Base-by-base conservation (phyloP, 225 moss, liverwort and hornwort genomes). In the Physcomitrellopsis africana region DNA sequence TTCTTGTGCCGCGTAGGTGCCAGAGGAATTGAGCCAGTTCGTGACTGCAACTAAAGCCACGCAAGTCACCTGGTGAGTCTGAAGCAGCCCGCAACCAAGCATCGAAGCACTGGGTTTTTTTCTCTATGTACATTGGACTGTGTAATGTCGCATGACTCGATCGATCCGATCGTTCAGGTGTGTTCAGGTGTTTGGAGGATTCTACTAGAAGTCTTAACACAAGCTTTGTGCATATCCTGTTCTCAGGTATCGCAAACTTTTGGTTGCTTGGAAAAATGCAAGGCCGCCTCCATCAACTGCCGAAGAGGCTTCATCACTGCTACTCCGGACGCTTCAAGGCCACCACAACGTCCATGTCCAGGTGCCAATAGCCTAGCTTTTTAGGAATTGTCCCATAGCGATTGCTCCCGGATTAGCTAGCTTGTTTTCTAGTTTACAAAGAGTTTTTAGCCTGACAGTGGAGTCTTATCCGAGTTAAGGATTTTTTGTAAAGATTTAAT, bases 261-360 rank as follows among this genome's bases (percentile, higher is more conserved):
- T 87, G 48, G 80, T 63, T 76, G 89, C 87, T 56, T 90, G 89
- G 89, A 90, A 87, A 78, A 78, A 62, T 27, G 84, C 85, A 52
- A 77, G 76, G 10, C 87, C 85, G 18, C 75, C 82, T 41, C 89
- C 89, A 44, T 70, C 82, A 55, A 81, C 64, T 72, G 84, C 79
- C 3, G 84, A 67, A 43, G 85, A 87, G 68, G 89, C 89, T 56
- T 87, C 89, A 3, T 65, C 75, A 60, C 67, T 90, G 69, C 62
- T 90, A 51, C 78, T 77, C 11, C 81, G 9, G 54, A 75, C 89
- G 16, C 82, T 90, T 63, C 87, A 87, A 82, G 84, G 87, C 3
- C 87, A 85, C 62, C 89, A 87, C 23, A 86, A 68, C 63, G 81
- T 82, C 53, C 82, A 90, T 72, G 76, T 90, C 56, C 89, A 87